Evolutionary conservation across 2,329 filamentous ascomycete genomes (phyloP).

Genomic region (Cladosporium sp.): DNA sequence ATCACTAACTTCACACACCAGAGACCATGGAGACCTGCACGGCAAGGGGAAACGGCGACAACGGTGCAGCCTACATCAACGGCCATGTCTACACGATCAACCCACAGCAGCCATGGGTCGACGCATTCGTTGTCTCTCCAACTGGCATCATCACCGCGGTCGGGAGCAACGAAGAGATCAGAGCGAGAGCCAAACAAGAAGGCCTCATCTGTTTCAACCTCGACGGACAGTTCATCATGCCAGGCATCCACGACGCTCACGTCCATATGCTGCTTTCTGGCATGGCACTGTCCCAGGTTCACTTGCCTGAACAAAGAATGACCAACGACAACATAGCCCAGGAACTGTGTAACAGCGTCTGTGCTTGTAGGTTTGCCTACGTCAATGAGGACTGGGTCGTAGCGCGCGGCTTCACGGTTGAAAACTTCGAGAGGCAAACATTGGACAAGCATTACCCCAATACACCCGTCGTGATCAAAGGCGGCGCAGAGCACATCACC

Average conservation of each 20-base stretch:
- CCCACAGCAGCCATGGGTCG: conserved; percentile 17
- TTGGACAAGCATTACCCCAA: conserved; percentile 24
- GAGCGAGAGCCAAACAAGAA: conserved; percentile 14
- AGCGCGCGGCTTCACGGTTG: background rate
- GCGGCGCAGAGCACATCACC: conserved; percentile 27
- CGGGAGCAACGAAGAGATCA: conserved; percentile 25
- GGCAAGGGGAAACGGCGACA: background rate
- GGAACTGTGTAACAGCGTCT: conserved; percentile 25
- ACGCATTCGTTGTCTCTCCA: conserved; percentile 30
- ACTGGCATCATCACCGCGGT: conserved; percentile 26
- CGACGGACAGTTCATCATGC: conserved; percentile 32
- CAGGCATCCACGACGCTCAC: conserved; percentile 36
- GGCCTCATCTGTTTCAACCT: conserved; percentile 25
- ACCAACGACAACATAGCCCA: conserved; percentile 22
- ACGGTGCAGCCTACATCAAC: conserved; percentile 25
- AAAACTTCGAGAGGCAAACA: conserved; percentile 3
- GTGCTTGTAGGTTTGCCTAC: conserved; percentile 27
- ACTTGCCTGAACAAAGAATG: conserved; percentile 24
- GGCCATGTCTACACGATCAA: conserved; percentile 31
- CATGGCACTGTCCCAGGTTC: conserved; percentile 25
- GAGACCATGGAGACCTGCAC: background rate
- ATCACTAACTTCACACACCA: background rate
- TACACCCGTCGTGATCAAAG: conserved; percentile 28
- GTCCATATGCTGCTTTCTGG: conserved; percentile 31
- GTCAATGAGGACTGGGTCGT: conserved; percentile 24